Evolutionary conservation across 2,329 filamentous ascomycete genomes (phyloP), one percentile per base, ranked within the genome.

Genomic region (Phoma sp.): DNA sequence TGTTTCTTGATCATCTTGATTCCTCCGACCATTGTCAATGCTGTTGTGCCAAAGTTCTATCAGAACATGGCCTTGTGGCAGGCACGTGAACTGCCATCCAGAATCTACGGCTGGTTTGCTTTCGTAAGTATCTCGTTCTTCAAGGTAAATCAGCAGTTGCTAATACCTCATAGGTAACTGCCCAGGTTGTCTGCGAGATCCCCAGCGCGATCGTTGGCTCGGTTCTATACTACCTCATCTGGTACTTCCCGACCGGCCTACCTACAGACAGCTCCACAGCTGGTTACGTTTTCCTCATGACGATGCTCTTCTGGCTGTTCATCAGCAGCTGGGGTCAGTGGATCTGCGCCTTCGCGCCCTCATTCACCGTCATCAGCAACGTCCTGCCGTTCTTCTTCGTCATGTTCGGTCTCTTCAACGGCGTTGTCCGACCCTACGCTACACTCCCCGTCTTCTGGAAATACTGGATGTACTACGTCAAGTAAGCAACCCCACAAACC

Each of bases 281-380:
- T 0, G 90, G 90, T 10, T 93, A 93, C 70, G 83, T 88, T 13
- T 93, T 89, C 77, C 76, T 93, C 24, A 92, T 95, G 88, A 84
- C 84, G 0, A 77, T 93, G 66, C 80, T 93, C 0, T 92, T 92
- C 77, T 91, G 86, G 78, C 73, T 93, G 7, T 93, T 92, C 80
- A 83, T 87, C 71, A 83, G 82, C 29, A 86, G 81, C 61, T 93
- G 87, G 89, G 91, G 89, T 18, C 90, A 92, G 70, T 93, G 89
- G 89, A 91, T 95, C 62, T 89, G 87, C 59, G 90, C 91, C 0
- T 92, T 92, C 72, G 89, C 90, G 0, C 89, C 90, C 0, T 87
- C 81, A 36, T 91, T 91, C 75, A 90, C 89, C 0, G 88, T 91
- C 59, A 91, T 93, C 60, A 86, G 85, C 38, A 91, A 93, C 67